Evolutionary conservation across 2,329 filamentous ascomycete species (phyloP).

Genomic region (Trichoderma breve): DNA sequence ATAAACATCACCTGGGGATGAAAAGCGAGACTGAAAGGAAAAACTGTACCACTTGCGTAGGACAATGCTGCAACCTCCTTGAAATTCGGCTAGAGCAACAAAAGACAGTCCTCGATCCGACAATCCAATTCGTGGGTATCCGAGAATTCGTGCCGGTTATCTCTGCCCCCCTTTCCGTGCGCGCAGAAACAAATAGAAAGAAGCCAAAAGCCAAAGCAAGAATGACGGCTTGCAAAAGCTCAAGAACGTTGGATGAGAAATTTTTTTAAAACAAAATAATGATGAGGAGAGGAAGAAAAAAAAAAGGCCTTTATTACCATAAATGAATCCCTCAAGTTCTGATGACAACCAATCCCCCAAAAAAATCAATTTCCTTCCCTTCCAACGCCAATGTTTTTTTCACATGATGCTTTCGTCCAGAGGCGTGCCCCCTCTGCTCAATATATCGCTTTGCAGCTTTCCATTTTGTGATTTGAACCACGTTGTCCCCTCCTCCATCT

Average conservation of each 20-base stretch:
- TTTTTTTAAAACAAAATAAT: slow-evolving; percentile 4
- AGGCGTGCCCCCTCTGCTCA: slow-evolving; percentile 36
- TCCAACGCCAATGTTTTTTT: background rate
- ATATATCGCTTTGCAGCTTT: slow-evolving; percentile 39
- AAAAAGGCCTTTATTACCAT: slow-evolving; percentile 20
- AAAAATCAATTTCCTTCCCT: background rate
- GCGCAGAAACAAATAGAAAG: background rate
- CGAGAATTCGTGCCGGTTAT: background rate
- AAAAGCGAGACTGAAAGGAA: background rate
- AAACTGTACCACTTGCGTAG: background rate
- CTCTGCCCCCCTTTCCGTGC: background rate
- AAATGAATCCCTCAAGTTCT: background rate
- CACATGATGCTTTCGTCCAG: slow-evolving; percentile 36
- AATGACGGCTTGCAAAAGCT: background rate
- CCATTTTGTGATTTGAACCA: slow-evolving; percentile 49
- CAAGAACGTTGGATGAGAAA: background rate
- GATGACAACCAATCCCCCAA: background rate
- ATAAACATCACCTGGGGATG: background rate
- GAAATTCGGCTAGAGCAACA: background rate
- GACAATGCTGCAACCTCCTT: background rate
- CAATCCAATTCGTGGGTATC: slow-evolving; percentile 2
- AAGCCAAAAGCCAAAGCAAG: background rate
- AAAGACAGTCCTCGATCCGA: background rate
- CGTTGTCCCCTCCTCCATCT: slow-evolving; percentile 46
- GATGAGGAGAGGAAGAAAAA: slow-evolving; percentile 15